Evolutionary conservation across 352 stramenopile species (phyloP).

Genomic region (Phytopythium kandeliae): DNA sequence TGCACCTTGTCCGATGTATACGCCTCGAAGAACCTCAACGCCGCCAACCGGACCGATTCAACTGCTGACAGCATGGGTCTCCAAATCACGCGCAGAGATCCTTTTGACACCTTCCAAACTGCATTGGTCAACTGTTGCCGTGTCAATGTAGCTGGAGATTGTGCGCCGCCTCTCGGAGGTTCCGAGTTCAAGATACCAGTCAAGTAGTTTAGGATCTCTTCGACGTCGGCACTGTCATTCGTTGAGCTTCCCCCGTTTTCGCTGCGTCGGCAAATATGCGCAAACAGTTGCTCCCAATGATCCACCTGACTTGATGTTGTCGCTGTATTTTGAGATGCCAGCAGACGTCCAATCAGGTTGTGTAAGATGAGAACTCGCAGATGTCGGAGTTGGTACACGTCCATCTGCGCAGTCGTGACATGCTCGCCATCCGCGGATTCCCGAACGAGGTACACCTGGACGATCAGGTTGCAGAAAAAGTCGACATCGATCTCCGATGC

Average conservation of each 20-base stretch:
- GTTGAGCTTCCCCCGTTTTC: constrained; percentile 11
- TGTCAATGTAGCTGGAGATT: constrained; percentile 11
- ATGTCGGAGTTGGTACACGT: constrained; percentile 26
- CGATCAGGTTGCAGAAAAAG: constrained; percentile 77
- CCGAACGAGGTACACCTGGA: constrained; percentile 50
- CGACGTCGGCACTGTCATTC: constrained; percentile 36
- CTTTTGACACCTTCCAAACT: constrained; percentile 52
- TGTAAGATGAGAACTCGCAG: constrained; percentile 52
- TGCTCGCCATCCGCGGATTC: constrained; percentile 17
- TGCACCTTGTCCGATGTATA: constrained; percentile 65
- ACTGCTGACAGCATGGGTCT: constrained; percentile 40
- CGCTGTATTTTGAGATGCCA: constrained; percentile 24
- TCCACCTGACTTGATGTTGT: constrained; percentile 17
- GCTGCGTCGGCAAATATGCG: constrained; percentile 51
- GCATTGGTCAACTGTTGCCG: constrained; percentile 27
- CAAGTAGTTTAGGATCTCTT: constrained; percentile 63
- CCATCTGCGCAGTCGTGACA: constrained; percentile 22
- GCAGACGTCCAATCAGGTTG: constrained; percentile 59
- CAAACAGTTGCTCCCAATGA: constrained; percentile 66
- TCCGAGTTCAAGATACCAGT: constrained; percentile 33
- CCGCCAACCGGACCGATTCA: constrained; percentile 48
- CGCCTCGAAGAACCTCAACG: constrained; percentile 58
- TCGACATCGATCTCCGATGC: constrained; percentile 38
- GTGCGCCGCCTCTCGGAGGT: constrained; percentile 12
- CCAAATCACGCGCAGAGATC: constrained; percentile 61